phyloP scores from a whole-genome alignment of 148 eudicot genomes.

The Pharnaceum exiguum region DNA sequence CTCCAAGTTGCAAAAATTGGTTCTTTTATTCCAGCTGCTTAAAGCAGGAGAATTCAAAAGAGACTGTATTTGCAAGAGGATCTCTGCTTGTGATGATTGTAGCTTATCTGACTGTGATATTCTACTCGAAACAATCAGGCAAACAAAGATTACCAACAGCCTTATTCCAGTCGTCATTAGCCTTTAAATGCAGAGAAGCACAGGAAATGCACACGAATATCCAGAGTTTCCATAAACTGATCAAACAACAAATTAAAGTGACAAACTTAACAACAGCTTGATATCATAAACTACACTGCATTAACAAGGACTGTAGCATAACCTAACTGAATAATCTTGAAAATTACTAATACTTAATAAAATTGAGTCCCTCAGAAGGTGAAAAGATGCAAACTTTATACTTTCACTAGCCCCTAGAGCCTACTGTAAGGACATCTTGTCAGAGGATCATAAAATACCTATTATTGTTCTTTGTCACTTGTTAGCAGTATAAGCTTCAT shows the following conservation, averaged over 20 bases:
- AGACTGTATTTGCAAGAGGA: constrained; percentile 53
- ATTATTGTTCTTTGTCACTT: too few species aligned
- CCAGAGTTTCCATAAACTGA: constrained; percentile 17
- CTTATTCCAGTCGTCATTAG: constrained; percentile 26
- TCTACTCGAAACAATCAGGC: constrained; percentile 25
- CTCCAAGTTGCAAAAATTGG: constrained; percentile 61
- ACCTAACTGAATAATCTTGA: too few species aligned
- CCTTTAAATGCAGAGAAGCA: constrained; percentile 1
- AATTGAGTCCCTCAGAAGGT: too few species aligned
- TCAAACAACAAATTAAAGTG: background rate
- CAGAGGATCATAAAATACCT: too few species aligned
- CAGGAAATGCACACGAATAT: background rate
- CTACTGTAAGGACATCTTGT: too few species aligned
- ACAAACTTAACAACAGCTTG: too few species aligned
- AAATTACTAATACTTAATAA: too few species aligned
- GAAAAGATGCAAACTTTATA: too few species aligned
- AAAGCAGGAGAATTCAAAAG: constrained; percentile 49
- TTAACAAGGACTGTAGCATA: background rate
- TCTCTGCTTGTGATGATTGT: constrained; percentile 50
- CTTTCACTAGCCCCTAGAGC: too few species aligned
- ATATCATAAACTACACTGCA: background rate
- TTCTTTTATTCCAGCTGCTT: constrained; percentile 50
- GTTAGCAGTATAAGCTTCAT: too few species aligned
- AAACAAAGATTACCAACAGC: constrained; percentile 15
- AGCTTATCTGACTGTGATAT: constrained; percentile 34